Conservation (phyloP, 257 asterid species). For the Scutellaria barbata region DNA sequence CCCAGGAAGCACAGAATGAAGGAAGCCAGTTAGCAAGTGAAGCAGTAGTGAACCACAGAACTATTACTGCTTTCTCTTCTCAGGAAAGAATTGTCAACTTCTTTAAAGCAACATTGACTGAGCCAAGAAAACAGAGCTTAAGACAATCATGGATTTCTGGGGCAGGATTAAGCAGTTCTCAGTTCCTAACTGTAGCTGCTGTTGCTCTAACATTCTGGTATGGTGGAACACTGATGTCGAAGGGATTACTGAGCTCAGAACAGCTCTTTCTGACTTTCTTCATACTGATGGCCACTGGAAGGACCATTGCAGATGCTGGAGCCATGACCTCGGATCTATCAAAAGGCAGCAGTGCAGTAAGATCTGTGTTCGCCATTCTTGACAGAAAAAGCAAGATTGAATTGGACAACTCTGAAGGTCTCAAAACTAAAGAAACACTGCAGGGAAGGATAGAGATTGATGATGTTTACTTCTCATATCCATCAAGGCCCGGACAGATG, state of each 20-base stretch:
- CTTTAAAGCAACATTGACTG: slow-evolving; percentile 43
- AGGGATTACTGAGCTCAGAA: slow-evolving; percentile 37
- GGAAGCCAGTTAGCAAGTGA: slow-evolving; percentile 65
- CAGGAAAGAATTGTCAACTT: slow-evolving; percentile 42
- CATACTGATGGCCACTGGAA: slow-evolving; percentile 51
- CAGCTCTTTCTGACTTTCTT: slow-evolving; percentile 49
- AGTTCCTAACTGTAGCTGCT: slow-evolving; percentile 43
- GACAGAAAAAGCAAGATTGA: slow-evolving; percentile 48
- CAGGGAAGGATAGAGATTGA: slow-evolving; percentile 51
- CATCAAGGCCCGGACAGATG: slow-evolving; percentile 55
- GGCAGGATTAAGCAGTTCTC: slow-evolving; percentile 44
- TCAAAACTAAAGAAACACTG: slow-evolving; percentile 26
- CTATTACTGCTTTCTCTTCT: slow-evolving; percentile 54
- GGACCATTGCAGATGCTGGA: slow-evolving; percentile 54
- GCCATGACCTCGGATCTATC: slow-evolving; percentile 55
- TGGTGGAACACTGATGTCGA: slow-evolving; percentile 48
- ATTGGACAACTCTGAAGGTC: slow-evolving; percentile 38
- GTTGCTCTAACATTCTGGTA: slow-evolving; percentile 57
- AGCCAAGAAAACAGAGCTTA: slow-evolving; percentile 46
- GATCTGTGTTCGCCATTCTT: slow-evolving; percentile 45
- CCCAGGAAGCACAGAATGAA: slow-evolving; percentile 50
- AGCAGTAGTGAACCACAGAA: slow-evolving; percentile 52
- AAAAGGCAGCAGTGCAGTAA: slow-evolving; percentile 49
- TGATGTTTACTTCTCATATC: slow-evolving; percentile 48
- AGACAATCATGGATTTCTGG: slow-evolving; percentile 66